A percentile compares a stretch with the other conserved stretches of the same genome.
These are phyloP conservation scores for Pseudocercospora pini-densiflorae DNA, from an alignment of 2,329 filamentous ascomycete genomes.

Conservation along the genomic window DNA sequence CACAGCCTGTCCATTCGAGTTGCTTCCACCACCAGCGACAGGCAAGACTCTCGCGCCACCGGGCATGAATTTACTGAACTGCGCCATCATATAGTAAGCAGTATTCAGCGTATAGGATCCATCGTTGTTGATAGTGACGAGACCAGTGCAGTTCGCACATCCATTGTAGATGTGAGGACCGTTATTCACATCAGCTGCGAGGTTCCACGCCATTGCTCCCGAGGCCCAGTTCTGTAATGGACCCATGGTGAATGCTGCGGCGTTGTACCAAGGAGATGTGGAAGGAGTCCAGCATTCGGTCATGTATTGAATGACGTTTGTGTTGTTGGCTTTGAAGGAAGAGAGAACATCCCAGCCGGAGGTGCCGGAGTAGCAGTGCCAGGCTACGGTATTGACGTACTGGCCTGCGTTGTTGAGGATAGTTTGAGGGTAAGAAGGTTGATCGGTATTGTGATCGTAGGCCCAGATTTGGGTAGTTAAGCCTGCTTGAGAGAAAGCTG, in stretches of 20 bases:
- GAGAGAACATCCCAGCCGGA: slow-evolving; percentile 24
- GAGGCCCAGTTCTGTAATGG: slow-evolving; percentile 31
- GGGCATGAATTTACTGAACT: slow-evolving; percentile 29
- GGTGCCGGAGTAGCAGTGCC: slow-evolving; percentile 29
- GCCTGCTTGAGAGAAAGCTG: slow-evolving; percentile 23
- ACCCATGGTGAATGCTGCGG: slow-evolving; percentile 27
- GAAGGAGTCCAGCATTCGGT: slow-evolving; percentile 30
- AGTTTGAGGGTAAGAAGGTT: slow-evolving; percentile 24
- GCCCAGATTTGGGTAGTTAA: slow-evolving; percentile 26
- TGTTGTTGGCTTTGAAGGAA: slow-evolving; percentile 23
- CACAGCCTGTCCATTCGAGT: slow-evolving; percentile 11
- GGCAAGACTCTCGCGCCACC: slow-evolving; percentile 15
- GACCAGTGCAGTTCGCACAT: slow-evolving; percentile 23
- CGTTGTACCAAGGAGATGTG: slow-evolving; percentile 24
- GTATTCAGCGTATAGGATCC: slow-evolving; percentile 23
- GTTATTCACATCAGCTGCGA: slow-evolving; percentile 21
- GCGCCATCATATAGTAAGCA: slow-evolving; percentile 31
- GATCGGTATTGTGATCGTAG: slow-evolving; percentile 30
- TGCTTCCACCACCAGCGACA: slow-evolving; percentile 16
- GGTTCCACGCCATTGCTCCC: slow-evolving; percentile 28
- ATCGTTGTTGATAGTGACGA: slow-evolving; percentile 25
- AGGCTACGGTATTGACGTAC: slow-evolving; percentile 27
- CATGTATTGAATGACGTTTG: slow-evolving; percentile 28
- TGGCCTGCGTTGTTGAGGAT: slow-evolving; percentile 23
- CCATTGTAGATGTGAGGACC: slow-evolving; percentile 25